phyloP scores from a whole-genome alignment of 805 yeast species.

The Lipomyces mesembrius region DNA sequence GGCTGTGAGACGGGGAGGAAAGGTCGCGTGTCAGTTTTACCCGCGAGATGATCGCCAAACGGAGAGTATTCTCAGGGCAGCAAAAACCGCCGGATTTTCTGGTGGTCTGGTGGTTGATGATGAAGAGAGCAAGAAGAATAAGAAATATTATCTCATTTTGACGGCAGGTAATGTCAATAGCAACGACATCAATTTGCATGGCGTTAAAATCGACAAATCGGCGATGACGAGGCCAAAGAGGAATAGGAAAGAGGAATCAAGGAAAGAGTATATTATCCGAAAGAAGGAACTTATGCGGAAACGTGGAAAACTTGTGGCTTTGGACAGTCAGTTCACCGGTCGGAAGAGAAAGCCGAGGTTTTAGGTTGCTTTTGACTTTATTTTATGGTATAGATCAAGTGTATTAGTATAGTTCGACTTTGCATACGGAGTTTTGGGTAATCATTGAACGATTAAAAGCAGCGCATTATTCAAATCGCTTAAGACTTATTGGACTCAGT shows the following conservation, averaged over 20 bases:
- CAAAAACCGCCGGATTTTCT: constrained; percentile 92
- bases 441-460: background rate
- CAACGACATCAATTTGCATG: constrained; percentile 72
- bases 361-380: constrained; percentile 42
- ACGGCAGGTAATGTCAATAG: constrained; percentile 67
- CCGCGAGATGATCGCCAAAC: constrained; percentile 89
- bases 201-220: constrained; percentile 79
- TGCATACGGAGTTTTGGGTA: constrained; percentile 5
- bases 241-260: constrained; percentile 66
- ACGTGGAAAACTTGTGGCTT: constrained; percentile 85
- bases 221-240: constrained; percentile 48
- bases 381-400: background rate
- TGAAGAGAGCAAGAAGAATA: constrained; percentile 88
- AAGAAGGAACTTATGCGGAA: constrained; percentile 93
- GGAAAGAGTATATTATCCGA: constrained; percentile 79
- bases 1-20: constrained; percentile 87
- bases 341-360: constrained; percentile 75
- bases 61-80: constrained; percentile 75
- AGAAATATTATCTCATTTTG: constrained; percentile 85
- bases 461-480: background rate
- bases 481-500: background rate
- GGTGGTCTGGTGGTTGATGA: constrained; percentile 95
- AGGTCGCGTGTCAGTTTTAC: constrained; percentile 95
- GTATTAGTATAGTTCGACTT: background rate
- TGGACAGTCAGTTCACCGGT: constrained; percentile 89